Base-by-base conservation (phyloP, 352 stramenopile genomes). In the Pseudoperonospora humuli region DNA sequence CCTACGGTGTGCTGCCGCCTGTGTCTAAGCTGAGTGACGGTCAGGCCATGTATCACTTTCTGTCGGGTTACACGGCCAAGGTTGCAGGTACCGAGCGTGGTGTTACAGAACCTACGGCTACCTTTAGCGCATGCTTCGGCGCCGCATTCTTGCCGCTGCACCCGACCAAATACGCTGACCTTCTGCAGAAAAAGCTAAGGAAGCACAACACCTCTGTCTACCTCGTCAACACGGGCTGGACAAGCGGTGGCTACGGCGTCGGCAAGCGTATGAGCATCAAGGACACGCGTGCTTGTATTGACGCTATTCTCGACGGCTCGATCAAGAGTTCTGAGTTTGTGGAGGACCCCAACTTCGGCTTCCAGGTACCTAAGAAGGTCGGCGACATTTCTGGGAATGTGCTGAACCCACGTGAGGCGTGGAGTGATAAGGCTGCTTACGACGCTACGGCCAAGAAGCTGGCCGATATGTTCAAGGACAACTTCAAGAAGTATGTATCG, bases 31-130 rank as follows among this genome's bases (percentile, higher is more conserved):
- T 99, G 21, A 93, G 61, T 50, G 60, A 79, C 37, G 91, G 84
- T 14, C 95, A 98, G 75, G 95, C 96, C 46, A 97, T 98, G 89
- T 99, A 99, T 69, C 95, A 98, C 66, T 98, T 99, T 70, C 74
- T 99, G 31, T 97, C 81, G 29, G 95, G 95, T 35, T 99, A 98
- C 75, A 99, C 96, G 15, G 95, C 95, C 45, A 99, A 99, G 74
- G 95, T 98, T 48, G 96, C 96, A 23, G 96, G 96, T 50, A 99
- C 96, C 21, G 96, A 99, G 70, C 83, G 95, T 48, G 96, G 96
- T 36, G 79, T 99, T 36, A 98, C 79, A 27, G 93, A 99, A 64
- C 96, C 95, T 14, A 81, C 71, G 38, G 83, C 96, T 13, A 98
- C 90, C 25, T 99, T 99, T 71, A 96, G 72, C 41, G 84, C 95